Evolutionary conservation across 2,329 filamentous ascomycete genomes (phyloP).

Genomic region (Claviceps capensis): DNA sequence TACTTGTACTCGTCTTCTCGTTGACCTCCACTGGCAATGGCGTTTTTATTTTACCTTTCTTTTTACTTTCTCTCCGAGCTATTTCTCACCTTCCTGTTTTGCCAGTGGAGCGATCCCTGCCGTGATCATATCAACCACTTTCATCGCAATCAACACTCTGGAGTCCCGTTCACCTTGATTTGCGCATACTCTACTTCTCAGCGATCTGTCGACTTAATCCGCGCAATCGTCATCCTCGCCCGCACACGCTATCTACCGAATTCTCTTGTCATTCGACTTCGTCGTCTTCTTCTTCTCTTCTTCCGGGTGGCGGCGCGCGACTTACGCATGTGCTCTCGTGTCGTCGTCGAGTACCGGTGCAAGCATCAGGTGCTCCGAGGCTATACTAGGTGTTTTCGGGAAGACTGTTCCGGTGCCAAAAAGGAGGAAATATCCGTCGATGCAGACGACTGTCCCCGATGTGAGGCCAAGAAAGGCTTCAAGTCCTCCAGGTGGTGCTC

Average conservation of each 20-base stretch:
- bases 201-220: not conserved
- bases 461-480: conserved; percentile 17
- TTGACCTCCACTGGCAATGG: not conserved
- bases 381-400: conserved; percentile 21
- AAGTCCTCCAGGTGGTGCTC: conserved; percentile 24
- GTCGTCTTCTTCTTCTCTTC: not conserved
- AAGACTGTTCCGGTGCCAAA: conserved; percentile 15
- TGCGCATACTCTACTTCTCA: not conserved
- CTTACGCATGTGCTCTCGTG: conserved; percentile 19
- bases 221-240: not conserved
- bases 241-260: too few species aligned
- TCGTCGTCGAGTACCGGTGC: conserved; percentile 22
- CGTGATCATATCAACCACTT: not conserved
- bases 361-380: conserved; percentile 22
- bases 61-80: too few species aligned
- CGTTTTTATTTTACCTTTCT: not conserved
- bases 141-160: not conserved
- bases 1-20: not conserved
- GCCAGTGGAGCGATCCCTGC: not conserved
- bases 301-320: not conserved
- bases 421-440: conserved; percentile 18
- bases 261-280: not conserved
- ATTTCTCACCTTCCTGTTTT: not conserved
- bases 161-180: not conserved
- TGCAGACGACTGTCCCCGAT: conserved; percentile 21